Evolutionary conservation across 1,284 basidiomycete genomes (phyloP).

Genomic region (Cryptococcus depauperatus): DNA sequence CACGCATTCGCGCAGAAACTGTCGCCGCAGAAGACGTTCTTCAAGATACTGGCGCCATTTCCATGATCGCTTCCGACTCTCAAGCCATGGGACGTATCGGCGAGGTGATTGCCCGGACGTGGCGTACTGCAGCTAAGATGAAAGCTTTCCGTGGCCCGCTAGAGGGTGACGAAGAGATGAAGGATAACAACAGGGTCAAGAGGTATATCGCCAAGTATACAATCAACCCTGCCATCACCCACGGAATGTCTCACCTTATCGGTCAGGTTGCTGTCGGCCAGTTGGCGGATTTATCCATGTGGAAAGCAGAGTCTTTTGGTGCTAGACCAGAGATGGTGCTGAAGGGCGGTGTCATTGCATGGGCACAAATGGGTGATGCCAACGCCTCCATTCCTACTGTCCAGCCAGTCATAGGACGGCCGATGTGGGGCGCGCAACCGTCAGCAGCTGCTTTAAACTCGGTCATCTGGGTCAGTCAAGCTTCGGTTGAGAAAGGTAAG

Average conservation of each 20-base stretch:
- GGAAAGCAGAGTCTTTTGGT: constrained; percentile 90
- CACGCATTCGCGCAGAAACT: constrained; percentile 91
- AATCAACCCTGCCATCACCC: constrained; percentile 91
- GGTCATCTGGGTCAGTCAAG: constrained; percentile 72
- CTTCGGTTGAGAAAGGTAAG: constrained; percentile 57
- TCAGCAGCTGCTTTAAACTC: constrained; percentile 71
- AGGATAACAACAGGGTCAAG: constrained; percentile 93
- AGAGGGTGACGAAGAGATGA: constrained; percentile 57
- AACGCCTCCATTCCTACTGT: constrained; percentile 91
- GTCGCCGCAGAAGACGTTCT: constrained; percentile 96
- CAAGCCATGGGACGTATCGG: constrained; percentile 98
- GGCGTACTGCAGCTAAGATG: constrained; percentile 97
- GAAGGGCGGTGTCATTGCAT: constrained; percentile 88
- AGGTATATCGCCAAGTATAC: constrained; percentile 96
- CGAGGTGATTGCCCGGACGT: constrained; percentile 86
- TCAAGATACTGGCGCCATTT: constrained; percentile 89
- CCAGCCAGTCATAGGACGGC: constrained; percentile 73
- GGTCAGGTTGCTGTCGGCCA: constrained; percentile 76
- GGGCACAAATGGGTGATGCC: constrained; percentile 86
- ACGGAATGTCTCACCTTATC: constrained; percentile 81
- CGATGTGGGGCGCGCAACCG: constrained; percentile 81
- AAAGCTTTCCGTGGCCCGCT: constrained; percentile 68
- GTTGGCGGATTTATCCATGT: constrained; percentile 88
- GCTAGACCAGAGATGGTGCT: constrained; percentile 84
- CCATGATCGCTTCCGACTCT: constrained; percentile 91